These are phyloP conservation scores for Saccharomyces pastorianus DNA, from an alignment of 1,139 yeast genomes.

Conservation along the genomic window DNA sequence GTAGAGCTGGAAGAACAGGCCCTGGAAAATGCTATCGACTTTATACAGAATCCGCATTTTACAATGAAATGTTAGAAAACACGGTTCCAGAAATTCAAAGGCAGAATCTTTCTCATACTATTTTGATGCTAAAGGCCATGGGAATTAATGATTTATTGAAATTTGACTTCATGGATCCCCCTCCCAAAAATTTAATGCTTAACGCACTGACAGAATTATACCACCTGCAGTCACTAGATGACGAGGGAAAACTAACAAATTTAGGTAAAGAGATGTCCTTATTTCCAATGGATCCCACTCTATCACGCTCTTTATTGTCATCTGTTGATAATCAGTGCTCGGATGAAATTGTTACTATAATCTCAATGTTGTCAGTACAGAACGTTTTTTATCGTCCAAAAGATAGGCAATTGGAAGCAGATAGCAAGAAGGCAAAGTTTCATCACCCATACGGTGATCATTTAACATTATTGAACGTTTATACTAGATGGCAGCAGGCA, in stretches of 20 bases:
- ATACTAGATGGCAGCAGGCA: conserved; percentile 63
- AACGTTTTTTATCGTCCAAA: conserved; percentile 79
- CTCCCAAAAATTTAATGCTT: conserved; percentile 66
- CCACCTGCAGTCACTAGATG: conserved; percentile 71
- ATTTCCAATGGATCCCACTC: conserved; percentile 91
- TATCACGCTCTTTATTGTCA: conserved; percentile 71
- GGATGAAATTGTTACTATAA: conserved; percentile 74
- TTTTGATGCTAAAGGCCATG: conserved; percentile 88
- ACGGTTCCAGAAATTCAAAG: conserved; percentile 91
- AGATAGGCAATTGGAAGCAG: conserved; percentile 71
- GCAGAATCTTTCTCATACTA: conserved; percentile 77
- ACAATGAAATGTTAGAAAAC: conserved; percentile 77
- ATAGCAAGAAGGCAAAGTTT: conserved; percentile 64
- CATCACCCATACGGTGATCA: conserved; percentile 82
- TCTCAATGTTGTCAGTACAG: conserved; percentile 88
- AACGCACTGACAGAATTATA: conserved; percentile 79
- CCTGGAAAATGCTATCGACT: conserved; percentile 92
- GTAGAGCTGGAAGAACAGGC: conserved; percentile 95
- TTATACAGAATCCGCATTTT: conserved; percentile 79
- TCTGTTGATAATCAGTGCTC: conserved; percentile 72
- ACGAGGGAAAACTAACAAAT: conserved; percentile 61
- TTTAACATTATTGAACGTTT: conserved; percentile 73
- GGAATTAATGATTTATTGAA: conserved; percentile 74
- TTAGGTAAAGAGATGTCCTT: conserved; percentile 82
- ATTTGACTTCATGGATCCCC: conserved; percentile 94